Conservation (phyloP, 1,139 yeast genomes). For the Blastobotrys petasosporus region DNA sequence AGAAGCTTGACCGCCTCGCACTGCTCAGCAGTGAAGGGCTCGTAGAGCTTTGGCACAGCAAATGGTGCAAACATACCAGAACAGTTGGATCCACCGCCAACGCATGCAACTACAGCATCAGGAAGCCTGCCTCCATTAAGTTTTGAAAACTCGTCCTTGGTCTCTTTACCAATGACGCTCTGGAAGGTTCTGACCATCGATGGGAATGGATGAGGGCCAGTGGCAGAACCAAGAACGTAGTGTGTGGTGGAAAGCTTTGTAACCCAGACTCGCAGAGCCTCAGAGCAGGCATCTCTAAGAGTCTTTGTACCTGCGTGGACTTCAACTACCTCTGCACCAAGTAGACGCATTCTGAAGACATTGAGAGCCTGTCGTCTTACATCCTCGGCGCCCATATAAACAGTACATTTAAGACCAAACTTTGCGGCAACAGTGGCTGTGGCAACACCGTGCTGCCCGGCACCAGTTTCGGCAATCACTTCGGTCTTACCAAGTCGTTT, state of each 20-base stretch:
- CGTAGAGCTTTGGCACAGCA: slow-evolving; percentile 52
- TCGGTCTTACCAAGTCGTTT: slow-evolving; percentile 84
- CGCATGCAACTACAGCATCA: slow-evolving; percentile 94
- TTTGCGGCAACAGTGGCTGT: slow-evolving; percentile 99
- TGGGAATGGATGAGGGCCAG: slow-evolving; percentile 99
- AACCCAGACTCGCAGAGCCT: slow-evolving; percentile 95
- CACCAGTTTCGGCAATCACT: slow-evolving; percentile 98
- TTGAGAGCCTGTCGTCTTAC: slow-evolving; percentile 97
- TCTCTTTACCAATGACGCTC: slow-evolving; percentile 91
- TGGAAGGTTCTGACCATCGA: slow-evolving; percentile 97
- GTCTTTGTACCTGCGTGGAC: slow-evolving; percentile 95
- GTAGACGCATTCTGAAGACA: slow-evolving; percentile 92
- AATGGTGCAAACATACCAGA: slow-evolving; percentile 95
- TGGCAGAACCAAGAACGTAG: slow-evolving; percentile 95
- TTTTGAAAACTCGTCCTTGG: slow-evolving; percentile 80
- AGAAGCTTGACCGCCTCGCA: slow-evolving; percentile 69
- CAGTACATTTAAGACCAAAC: slow-evolving; percentile 92
- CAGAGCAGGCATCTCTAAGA: slow-evolving; percentile 94
- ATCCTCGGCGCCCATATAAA: slow-evolving; percentile 99
- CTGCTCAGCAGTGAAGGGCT: slow-evolving; percentile 49
- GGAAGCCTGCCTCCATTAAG: slow-evolving; percentile 79
- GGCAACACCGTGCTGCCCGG: slow-evolving; percentile 99
- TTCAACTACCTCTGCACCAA: slow-evolving; percentile 92
- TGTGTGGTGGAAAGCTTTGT: slow-evolving; percentile 80
- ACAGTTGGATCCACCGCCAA: slow-evolving; percentile 98